phyloP scores from a whole-genome alignment of 2,329 filamentous ascomycete species.

The Hysterium pulicare region DNA sequence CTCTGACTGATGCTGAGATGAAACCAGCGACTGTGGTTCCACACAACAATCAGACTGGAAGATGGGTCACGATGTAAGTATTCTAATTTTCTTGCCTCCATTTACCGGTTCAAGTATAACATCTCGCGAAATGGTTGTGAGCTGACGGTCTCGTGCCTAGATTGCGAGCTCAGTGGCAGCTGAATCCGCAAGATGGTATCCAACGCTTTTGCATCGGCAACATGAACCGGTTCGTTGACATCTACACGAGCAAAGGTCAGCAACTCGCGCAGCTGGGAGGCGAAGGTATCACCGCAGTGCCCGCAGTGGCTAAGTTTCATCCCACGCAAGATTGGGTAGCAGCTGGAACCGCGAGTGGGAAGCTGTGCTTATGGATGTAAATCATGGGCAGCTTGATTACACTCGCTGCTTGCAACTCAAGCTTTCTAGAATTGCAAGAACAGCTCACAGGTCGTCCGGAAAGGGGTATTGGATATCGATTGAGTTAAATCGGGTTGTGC shows the following conservation, averaged over 20 bases:
- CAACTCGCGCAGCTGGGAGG: conserved; percentile 86
- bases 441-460: too few species aligned
- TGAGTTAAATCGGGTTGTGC: too few species aligned
- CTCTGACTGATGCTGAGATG: conserved; percentile 62
- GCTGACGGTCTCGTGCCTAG: conserved; percentile 35
- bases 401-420: neutral
- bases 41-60: conserved; percentile 94
- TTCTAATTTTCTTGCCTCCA: conserved; percentile 18
- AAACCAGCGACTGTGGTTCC: conserved; percentile 64
- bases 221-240: conserved; percentile 95
- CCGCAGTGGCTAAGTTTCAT: conserved; percentile 88
- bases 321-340: conserved; percentile 86
- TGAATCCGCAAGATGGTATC: conserved; percentile 69
- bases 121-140: neutral
- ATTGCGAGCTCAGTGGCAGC: conserved; percentile 86
- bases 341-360: conserved; percentile 86
- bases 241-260: conserved; percentile 77
- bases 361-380: conserved; percentile 86
- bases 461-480: too few species aligned
- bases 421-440: neutral
- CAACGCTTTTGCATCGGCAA: conserved; percentile 92
- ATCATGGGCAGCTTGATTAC: neutral
- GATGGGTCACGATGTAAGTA: conserved; percentile 82
- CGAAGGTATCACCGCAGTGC: conserved; percentile 90
- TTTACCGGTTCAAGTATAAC: neutral